These are phyloP conservation scores for Plasmodium malariae DNA, from an alignment of 169 alveolate genomes.

Conservation along the genomic window DNA sequence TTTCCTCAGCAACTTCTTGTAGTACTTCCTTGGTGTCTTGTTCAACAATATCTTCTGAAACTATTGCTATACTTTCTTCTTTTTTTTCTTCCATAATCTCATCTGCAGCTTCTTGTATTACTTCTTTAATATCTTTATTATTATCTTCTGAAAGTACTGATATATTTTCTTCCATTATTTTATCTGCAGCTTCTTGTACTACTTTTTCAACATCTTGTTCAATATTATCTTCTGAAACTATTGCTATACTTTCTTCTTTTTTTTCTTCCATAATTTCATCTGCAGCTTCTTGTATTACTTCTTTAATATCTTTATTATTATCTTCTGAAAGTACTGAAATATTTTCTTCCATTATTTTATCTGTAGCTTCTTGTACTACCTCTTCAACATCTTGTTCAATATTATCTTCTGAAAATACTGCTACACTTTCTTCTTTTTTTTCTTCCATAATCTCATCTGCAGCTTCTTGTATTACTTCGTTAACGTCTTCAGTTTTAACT, in stretches of 20 bases:
- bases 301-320: background rate
- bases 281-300: conserved; percentile 1
- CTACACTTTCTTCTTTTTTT: background rate
- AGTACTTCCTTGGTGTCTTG: background rate
- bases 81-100: conserved; percentile 4
- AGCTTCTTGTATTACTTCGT: background rate
- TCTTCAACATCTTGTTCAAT: background rate
- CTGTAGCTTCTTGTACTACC: background rate
- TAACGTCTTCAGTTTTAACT: background rate
- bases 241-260: background rate
- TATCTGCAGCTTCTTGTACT: background rate
- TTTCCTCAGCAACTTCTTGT: background rate
- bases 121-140: background rate
- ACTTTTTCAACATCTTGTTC: background rate
- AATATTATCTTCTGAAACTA: background rate
- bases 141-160: background rate
- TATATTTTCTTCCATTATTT: background rate
- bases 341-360: background rate
- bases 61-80: conserved; percentile 7
- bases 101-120: background rate
- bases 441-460: background rate
- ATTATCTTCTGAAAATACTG: background rate
- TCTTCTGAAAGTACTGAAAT: background rate
- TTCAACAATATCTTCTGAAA: background rate
- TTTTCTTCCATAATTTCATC: background rate